Evolutionary conservation across 2,329 filamentous ascomycete species (phyloP).

Genomic region (Cladosporium austrohemisphaericum): DNA sequence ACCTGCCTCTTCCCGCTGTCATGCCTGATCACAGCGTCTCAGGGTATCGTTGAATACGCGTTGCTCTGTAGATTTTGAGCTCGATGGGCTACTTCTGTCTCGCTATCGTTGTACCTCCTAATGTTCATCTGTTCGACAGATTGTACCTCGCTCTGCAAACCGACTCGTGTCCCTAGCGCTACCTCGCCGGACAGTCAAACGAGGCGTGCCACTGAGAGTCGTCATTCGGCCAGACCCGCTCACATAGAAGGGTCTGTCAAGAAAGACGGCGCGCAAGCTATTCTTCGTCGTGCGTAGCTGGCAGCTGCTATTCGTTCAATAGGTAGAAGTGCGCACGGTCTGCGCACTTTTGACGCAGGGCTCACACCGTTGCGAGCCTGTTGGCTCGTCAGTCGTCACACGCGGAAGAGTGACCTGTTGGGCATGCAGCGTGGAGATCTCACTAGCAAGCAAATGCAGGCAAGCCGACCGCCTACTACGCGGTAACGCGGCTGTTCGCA

Average conservation of each 20-base stretch:
- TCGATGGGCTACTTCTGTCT: neutral
- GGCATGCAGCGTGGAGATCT: neutral
- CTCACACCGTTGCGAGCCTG: neutral
- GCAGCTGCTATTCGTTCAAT: neutral
- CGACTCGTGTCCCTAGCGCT: neutral
- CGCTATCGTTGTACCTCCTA: neutral
- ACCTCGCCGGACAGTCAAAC: neutral
- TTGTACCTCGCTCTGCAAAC: neutral
- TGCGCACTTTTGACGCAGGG: neutral
- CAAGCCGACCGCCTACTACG: neutral
- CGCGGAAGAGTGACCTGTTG: too few relatives aligned
- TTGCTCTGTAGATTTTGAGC: too few relatives aligned
- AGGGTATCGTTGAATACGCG: too few relatives aligned
- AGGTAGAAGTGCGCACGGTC: neutral
- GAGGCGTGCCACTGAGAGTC: too few relatives aligned
- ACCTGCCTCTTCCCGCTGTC: slow-evolving; percentile 11
- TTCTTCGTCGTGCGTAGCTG: neutral
- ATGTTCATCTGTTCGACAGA: too few relatives aligned
- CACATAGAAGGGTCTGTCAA: neutral
- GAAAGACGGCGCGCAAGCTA: neutral
- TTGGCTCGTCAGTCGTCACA: slow-evolving; percentile 9
- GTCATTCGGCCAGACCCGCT: neutral
- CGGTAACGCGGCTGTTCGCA: neutral
- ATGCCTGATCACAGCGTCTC: slow-evolving; percentile 1
- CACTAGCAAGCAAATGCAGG: neutral